A percentile compares a stretch with the other conserved stretches of the same genome.
Evolutionary conservation across 345 rosid genomes (phyloP).

Genomic region (Hypericum androsaemum): DNA sequence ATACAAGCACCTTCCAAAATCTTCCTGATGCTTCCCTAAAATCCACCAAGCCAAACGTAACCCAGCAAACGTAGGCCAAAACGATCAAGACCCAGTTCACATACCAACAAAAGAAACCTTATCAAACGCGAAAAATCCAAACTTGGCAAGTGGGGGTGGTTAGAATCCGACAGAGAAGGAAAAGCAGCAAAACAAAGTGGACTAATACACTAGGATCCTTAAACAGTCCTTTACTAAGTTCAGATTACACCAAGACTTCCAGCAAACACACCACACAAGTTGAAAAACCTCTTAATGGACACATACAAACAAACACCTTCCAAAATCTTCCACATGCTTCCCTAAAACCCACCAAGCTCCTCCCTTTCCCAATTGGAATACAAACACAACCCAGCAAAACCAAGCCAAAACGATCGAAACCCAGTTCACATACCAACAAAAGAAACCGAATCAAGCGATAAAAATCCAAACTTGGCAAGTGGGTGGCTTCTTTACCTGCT

Average conservation of each 20-base stretch:
- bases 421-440: slow-evolving; percentile 12
- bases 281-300: no score
- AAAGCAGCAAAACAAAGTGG: no score
- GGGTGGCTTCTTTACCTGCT: slow-evolving; percentile 40
- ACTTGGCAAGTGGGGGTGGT: not conserved
- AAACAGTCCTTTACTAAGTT: no score
- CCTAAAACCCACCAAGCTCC: slow-evolving; percentile 1
- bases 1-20: not conserved
- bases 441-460: not conserved
- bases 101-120: not conserved
- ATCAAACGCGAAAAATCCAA: not conserved
- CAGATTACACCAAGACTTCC: no score
- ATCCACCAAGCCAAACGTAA: slow-evolving; percentile 4
- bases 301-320: not conserved
- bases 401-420: slow-evolving; percentile 7
- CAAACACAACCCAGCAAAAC: slow-evolving; percentile 1
- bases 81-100: slow-evolving; percentile 15
- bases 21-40: not conserved
- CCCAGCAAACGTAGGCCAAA: slow-evolving; percentile 1
- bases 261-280: no score
- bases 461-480: not conserved
- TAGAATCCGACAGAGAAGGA: no score
- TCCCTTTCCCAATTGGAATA: no score
- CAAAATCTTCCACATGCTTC: not conserved
- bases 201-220: no score